Conservation (phyloP, 1,139 yeast genomes). For the Trichomonascaceae sp. region DNA sequence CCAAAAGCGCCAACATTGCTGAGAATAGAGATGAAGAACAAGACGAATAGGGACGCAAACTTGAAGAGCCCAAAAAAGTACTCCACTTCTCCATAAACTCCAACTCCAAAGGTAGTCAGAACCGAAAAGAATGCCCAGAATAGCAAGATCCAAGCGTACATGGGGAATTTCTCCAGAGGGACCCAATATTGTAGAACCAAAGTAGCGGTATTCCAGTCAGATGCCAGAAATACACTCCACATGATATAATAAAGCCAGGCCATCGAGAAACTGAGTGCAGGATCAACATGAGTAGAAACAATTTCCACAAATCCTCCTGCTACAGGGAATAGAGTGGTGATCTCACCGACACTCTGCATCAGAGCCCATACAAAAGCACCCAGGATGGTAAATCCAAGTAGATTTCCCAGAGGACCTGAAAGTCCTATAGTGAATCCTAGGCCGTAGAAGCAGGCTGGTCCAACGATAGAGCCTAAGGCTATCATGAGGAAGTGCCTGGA, state of each 20-base stretch:
- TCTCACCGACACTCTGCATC: constrained; percentile 15
- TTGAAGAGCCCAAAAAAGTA: constrained; percentile 11
- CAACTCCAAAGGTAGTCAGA: constrained; percentile 13
- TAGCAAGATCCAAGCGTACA: constrained; percentile 12
- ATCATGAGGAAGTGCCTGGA: constrained; percentile 12
- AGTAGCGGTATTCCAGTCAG: constrained; percentile 14
- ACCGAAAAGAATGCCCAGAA: constrained; percentile 14
- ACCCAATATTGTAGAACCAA: constrained; percentile 13
- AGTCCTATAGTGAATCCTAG: constrained; percentile 10
- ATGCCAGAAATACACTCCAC: constrained; percentile 13
- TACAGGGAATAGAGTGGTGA: constrained; percentile 11
- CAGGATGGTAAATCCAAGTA: constrained; percentile 10
- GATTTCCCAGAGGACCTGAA: constrained; percentile 13
- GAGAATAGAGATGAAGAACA: constrained; percentile 11
- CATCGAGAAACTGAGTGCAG: constrained; percentile 14
- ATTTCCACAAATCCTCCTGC: constrained; percentile 13
- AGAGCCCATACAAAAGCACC: constrained; percentile 13
- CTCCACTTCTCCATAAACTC: constrained; percentile 11
- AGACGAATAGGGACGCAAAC: constrained; percentile 8
- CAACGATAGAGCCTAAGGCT: constrained; percentile 11
- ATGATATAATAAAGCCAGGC: constrained; percentile 14
- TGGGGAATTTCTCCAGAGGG: constrained; percentile 10
- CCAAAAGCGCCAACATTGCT: constrained; percentile 14
- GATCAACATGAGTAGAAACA: constrained; percentile 13
- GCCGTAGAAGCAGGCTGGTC: constrained; percentile 11